Percentiles rank a stretch among this genome's conserved stretches.
phyloP scores from a whole-genome alignment of 2,329 filamentous ascomycete genomes.

The Ceratocystis huliohia region DNA sequence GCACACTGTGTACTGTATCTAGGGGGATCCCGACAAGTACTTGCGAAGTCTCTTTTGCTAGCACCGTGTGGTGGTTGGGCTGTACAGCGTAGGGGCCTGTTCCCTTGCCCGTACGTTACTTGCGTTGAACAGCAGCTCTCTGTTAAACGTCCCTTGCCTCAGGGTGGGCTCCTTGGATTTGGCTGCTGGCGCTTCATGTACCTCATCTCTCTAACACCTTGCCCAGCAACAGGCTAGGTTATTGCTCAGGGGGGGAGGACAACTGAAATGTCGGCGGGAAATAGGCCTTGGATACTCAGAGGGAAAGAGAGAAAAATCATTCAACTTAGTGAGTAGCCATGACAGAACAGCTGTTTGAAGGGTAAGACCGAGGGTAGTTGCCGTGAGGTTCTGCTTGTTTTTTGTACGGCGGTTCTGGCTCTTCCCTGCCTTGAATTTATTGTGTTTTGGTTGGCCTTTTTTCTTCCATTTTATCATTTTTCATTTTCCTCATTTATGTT shows the following conservation, averaged over 20 bases:
- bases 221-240: too few species aligned
- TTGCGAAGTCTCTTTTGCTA: neutral
- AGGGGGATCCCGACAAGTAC: neutral
- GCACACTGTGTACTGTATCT: slow-evolving; percentile 12
- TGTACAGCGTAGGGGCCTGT: neutral
- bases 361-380: too few species aligned
- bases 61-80: neutral
- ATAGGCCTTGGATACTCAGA: too few species aligned
- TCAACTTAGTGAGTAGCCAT: too few species aligned
- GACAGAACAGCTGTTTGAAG: too few species aligned
- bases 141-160: neutral
- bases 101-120: too few species aligned
- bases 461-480: slow-evolving; percentile 21
- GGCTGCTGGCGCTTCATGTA: neutral
- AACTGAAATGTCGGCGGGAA: too few species aligned
- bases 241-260: too few species aligned
- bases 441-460: neutral
- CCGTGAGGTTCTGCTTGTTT: too few species aligned
- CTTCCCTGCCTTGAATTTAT: neutral
- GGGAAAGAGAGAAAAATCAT: too few species aligned
- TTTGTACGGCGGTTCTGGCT: too few species aligned
- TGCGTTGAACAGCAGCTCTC: too few species aligned
- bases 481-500: slow-evolving; percentile 12
- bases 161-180: neutral
- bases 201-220: neutral